Evolutionary conservation across 169 alveolate species (phyloP), one percentile per base, ranked within the genome.

Genomic region (Prorocentrum cordatum): DNA sequence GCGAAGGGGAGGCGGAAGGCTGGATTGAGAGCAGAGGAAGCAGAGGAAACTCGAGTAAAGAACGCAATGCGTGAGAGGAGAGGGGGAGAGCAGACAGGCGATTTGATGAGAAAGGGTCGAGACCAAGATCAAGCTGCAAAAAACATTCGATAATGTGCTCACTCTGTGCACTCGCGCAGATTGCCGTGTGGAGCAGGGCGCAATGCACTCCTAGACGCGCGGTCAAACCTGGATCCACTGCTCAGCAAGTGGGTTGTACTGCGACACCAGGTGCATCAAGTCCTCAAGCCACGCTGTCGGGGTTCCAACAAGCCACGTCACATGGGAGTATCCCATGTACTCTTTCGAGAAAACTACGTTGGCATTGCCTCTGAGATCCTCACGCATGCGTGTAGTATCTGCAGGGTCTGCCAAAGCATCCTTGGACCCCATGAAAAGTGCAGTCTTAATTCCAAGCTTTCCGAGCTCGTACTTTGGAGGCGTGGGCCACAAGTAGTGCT

Each of bases 251-350:
- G 88, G 88, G 32, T 77, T 77, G 71, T 58, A 77, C 27, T 39
- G 75, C 26, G 20, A 22, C 66, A 77, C 24, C 45, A 77, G 3
- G 31, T 14, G 26, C 45, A 36, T 77, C 75, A 77, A 6, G 33
- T 77, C 88, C 20, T 9, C 16, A 31, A 77, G 54, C 88, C 88
- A 77, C 75, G 54, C 88, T n/a, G 54, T 75, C 12, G 47, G 45
- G 47, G 35, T 38, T 14, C 88, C 88, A 61, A 77, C 88, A 72
- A 77, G 35, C 88, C 88, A 77, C 1, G 88, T 59, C 75, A 77
- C 38, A 36, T 77, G 88, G 38, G 88, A 77, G 75, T 77, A 77
- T 61, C 62, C 88, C 47, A 31, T 45, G 35, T 77, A 77, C 62
- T 77, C 88, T 64, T 77, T 77, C 35, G 88, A 77, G 64, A 42